phyloP scores from a whole-genome alignment of 257 asterid genomes.

The Forsythia suspensa region DNA sequence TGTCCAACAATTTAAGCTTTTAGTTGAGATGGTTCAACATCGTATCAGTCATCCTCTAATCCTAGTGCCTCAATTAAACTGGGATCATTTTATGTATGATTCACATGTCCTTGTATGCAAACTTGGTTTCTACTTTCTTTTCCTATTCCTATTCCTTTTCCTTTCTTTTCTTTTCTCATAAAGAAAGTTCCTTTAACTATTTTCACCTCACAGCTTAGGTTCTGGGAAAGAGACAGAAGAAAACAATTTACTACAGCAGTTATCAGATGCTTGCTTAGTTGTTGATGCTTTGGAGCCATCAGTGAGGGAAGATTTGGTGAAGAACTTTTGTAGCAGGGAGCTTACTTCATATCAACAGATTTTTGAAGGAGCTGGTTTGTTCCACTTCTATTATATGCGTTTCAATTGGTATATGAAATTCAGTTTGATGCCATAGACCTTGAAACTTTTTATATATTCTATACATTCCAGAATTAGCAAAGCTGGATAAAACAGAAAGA shows the following conservation, averaged over 20 bases:
- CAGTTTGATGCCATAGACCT: slow-evolving; percentile 24
- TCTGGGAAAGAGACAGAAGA: slow-evolving; percentile 96
- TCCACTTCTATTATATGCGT: slow-evolving; percentile 5
- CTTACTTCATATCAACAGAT: slow-evolving; percentile 95
- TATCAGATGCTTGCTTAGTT: slow-evolving; percentile 94
- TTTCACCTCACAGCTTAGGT: slow-evolving; percentile 68
- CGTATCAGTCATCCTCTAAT: background rate
- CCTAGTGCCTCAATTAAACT: background rate
- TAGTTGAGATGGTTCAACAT: background rate
- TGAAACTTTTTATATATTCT: slow-evolving; percentile 16
- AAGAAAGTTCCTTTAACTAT: background rate
- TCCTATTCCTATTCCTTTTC: background rate
- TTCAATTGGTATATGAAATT: slow-evolving; percentile 16
- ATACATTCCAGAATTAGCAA: slow-evolving; percentile 68
- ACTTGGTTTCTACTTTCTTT: background rate
- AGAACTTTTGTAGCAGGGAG: slow-evolving; percentile 85
- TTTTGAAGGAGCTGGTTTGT: slow-evolving; percentile 97
- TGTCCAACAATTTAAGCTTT: background rate
- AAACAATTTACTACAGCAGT: slow-evolving; percentile 81
- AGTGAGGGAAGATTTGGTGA: slow-evolving; percentile 92
- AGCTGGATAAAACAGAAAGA: slow-evolving; percentile 91
- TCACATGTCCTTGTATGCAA: background rate
- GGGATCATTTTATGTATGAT: background rate
- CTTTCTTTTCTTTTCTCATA: background rate
- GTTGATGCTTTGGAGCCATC: slow-evolving; percentile 99